phyloP scores from a whole-genome alignment of 441 rosid species.

The Dalechampia spathulata region DNA sequence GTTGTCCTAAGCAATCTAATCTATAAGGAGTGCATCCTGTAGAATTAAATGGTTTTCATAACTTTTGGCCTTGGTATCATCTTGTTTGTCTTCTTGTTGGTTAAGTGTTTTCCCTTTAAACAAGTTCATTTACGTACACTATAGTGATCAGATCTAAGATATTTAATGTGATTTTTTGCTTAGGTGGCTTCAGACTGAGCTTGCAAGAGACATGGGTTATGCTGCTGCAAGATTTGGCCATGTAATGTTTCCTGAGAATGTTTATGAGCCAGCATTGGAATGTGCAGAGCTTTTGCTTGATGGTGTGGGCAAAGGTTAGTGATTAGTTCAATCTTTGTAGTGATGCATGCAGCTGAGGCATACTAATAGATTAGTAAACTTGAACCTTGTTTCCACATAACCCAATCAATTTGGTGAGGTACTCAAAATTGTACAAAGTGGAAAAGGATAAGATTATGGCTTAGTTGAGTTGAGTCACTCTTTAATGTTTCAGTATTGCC shows the following conservation, averaged over 20 bases:
- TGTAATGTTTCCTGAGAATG: conserved; percentile 98
- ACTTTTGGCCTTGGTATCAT: background rate
- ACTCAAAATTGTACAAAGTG: too few species aligned
- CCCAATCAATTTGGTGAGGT: too few species aligned
- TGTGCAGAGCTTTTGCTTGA: conserved; percentile 84
- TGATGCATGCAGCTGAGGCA: too few species aligned
- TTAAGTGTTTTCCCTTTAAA: background rate
- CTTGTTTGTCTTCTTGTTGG: background rate
- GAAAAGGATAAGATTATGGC: too few species aligned
- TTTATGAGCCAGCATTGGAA: conserved; percentile 81
- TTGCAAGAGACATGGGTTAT: conserved; percentile 94
- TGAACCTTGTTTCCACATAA: too few species aligned
- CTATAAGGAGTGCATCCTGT: background rate
- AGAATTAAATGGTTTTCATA: background rate
- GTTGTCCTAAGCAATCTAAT: background rate
- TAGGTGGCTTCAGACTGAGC: conserved; percentile 94
- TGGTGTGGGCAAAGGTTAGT: conserved; percentile 85
- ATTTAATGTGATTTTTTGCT: conserved; percentile 44
- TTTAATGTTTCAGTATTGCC: too few species aligned
- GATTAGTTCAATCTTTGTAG: background rate
- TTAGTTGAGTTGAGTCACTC: too few species aligned
- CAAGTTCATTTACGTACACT: background rate
- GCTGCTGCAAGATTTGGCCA: conserved; percentile 96
- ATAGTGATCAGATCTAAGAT: conserved; percentile 29
- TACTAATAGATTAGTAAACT: too few species aligned